Conservation (phyloP, 768 basidiomycete species). For the Lanmaoa rubissima region DNA sequence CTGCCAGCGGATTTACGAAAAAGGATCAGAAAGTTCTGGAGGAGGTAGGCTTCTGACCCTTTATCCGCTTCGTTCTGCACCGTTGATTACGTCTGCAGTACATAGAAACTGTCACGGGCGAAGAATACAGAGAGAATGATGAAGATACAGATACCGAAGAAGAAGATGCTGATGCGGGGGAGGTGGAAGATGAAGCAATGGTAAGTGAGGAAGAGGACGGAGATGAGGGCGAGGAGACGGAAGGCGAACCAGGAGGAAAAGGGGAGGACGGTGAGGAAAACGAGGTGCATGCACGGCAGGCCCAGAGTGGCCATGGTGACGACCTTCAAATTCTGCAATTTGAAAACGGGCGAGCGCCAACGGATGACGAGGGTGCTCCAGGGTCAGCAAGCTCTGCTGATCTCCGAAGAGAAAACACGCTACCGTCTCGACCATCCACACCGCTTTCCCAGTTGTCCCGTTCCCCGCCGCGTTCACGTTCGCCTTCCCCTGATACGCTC, state of each 20-base stretch:
- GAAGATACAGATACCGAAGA: conserved; percentile 33
- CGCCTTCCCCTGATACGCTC: conserved; percentile 43
- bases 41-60: conserved; percentile 55
- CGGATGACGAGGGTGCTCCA: background rate
- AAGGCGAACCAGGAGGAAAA: conserved; percentile 38
- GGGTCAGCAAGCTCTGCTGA: background rate
- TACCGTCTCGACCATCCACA: conserved; percentile 28
- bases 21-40: conserved; percentile 81
- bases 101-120: conserved; percentile 53
- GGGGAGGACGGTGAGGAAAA: conserved; percentile 32
- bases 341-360: conserved; percentile 11
- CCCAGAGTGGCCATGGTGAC: conserved; percentile 12
- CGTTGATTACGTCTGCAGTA: conserved; percentile 47
- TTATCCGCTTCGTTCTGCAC: conserved; percentile 18
- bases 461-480: conserved; percentile 52
- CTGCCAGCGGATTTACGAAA: conserved; percentile 89
- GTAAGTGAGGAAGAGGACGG: conserved; percentile 30
- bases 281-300: conserved; percentile 17
- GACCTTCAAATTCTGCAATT: conserved; percentile 3
- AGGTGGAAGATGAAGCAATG: conserved; percentile 34
- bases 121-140: conserved; percentile 32
- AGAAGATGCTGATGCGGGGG: conserved; percentile 39
- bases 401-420: conserved; percentile 6
- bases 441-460: conserved; percentile 46
- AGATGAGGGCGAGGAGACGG: conserved; percentile 37